phyloP scores from a whole-genome alignment of 1,284 basidiomycete species.

The Leccinum pallidistipes region DNA sequence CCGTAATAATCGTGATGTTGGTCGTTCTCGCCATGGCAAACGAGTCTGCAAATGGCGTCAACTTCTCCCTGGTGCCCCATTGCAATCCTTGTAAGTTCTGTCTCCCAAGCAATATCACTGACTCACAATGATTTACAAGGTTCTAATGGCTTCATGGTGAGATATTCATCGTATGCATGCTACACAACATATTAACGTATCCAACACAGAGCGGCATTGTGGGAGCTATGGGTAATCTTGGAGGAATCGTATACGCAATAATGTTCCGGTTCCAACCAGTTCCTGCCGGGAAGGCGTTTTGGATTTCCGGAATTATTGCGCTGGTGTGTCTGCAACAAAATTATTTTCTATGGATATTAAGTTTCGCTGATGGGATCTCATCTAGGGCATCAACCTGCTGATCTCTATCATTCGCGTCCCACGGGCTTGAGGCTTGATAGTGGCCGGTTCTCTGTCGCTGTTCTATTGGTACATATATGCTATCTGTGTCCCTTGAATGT shows the following conservation, averaged over 20 bases:
- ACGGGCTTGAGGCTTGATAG: neutral
- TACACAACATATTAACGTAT: neutral
- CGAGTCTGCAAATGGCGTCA: conserved; percentile 53
- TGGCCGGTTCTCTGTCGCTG: neutral
- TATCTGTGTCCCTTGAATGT: neutral
- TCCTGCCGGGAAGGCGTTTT: conserved; percentile 44
- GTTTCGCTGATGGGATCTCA: neutral
- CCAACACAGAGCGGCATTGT: conserved; percentile 45
- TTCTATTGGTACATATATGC: neutral
- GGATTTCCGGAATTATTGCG: conserved; percentile 44
- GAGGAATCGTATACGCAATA: conserved; percentile 51
- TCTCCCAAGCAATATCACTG: neutral
- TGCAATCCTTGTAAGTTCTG: conserved; percentile 44
- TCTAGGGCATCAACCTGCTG: conserved; percentile 13
- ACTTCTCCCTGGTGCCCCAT: conserved; percentile 56
- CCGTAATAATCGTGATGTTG: conserved; percentile 34
- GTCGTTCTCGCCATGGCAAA: conserved; percentile 17
- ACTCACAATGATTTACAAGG: conserved; percentile 8
- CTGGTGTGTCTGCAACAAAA: conserved; percentile 22
- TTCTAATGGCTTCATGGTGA: conserved; percentile 39
- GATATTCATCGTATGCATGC: neutral
- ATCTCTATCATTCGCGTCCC: conserved; percentile 11
- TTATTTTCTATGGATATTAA: neutral
- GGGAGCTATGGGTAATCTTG: conserved; percentile 53
- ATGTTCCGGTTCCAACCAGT: conserved; percentile 50